phyloP scores from a whole-genome alignment of 805 yeast species.

The Yamadazyma scolyti region DNA sequence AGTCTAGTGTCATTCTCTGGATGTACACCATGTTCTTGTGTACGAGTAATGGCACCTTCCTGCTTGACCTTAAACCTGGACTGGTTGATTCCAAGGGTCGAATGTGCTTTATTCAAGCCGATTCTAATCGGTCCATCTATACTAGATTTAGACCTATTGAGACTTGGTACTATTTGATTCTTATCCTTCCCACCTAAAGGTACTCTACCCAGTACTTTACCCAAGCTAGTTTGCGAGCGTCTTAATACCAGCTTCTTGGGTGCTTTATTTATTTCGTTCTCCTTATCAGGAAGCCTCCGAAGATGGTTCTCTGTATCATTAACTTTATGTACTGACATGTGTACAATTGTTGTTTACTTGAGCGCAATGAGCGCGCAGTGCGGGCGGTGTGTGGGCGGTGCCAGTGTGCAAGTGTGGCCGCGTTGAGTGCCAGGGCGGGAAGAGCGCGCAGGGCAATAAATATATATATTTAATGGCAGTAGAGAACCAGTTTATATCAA shows the following conservation, averaged over 20 bases:
- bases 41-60: slow-evolving; percentile 1
- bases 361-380: too few relatives aligned
- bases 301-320: slow-evolving; percentile 2
- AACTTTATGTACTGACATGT: slow-evolving; percentile 1
- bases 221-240: slow-evolving; percentile 1
- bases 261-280: too few relatives aligned
- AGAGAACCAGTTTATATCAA: slow-evolving; percentile 22
- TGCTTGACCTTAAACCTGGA: background rate
- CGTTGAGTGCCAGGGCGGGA: background rate
- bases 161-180: slow-evolving; percentile 22
- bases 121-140: too few relatives aligned
- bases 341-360: slow-evolving; percentile 1
- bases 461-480: slow-evolving; percentile 24
- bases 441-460: background rate
- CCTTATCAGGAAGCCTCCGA: slow-evolving; percentile 1
- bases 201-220: slow-evolving; percentile 13
- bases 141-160: slow-evolving; percentile 29
- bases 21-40: slow-evolving; percentile 1
- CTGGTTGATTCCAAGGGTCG: slow-evolving; percentile 34
- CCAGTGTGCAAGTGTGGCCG: background rate
- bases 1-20: slow-evolving; percentile 1
- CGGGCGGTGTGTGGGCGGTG: background rate
- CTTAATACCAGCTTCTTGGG: background rate
- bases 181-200: slow-evolving; percentile 42
- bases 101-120: slow-evolving; percentile 28